Evolutionary conservation across 208 protist species (phyloP), one percentile per base, ranked within the genome.

Genomic region (Phytomonas serpens): DNA sequence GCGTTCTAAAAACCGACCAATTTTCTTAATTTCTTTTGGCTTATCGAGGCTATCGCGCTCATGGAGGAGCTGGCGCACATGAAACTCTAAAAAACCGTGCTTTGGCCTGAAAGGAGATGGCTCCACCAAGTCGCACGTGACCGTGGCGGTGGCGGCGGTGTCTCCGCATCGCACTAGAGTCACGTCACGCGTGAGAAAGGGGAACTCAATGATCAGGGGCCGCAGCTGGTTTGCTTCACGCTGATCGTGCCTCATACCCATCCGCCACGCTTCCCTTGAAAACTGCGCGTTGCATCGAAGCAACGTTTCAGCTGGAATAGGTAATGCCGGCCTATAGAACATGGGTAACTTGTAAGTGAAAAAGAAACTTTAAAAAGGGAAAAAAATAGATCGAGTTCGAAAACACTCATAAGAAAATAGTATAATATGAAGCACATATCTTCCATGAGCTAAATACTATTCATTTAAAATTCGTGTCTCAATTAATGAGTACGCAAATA

Each of bases 51-150:
- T 71, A 61, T 92, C 83, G 38, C 88, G 86, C 65, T 94, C 90
- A 30, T 96, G 87, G 68, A 96, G 87, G 16, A 92, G 81, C 67
- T 97, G 85, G 19, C 96, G 87, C 19, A 92, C 88, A 63, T 87
- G 90, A 68, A 99, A 89, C 30, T 90, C 66, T 64, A 99, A 89
- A 75, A 98, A 96, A 23, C 98, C 98, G 75, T 99, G 97, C 75
- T 90, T 97, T 16, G 97, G 97, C 29, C 94, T 85, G 51, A 96
- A 92, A n/a, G 86, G 77, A 36, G 77, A 84, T 30, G 98, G 98
- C 82, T 98, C 95, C 9, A 98, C 93, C n/a, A 98, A 77, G 65
- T 96, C 89, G 71, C 85, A 96, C 5, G 75, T 74, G 34, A 98
- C 87, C 51, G 77, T 77, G 14, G 87, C 93, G 6, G 87, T 83